These are phyloP conservation scores for Metarhizium robertsii DNA, from an alignment of 2,329 filamentous ascomycete genomes.

Conservation along the genomic window DNA sequence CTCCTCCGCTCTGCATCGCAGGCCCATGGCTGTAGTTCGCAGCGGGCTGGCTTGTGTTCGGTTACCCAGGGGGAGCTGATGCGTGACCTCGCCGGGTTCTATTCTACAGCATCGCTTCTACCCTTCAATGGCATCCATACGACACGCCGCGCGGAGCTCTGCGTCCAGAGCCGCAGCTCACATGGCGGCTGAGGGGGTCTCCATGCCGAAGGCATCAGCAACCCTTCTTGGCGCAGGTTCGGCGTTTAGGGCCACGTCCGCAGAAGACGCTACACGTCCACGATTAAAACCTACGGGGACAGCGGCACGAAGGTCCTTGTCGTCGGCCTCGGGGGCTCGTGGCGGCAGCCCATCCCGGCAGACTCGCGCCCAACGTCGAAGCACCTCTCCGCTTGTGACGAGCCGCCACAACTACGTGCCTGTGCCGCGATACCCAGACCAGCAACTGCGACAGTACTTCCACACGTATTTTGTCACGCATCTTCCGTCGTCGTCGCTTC, in stretches of 20 bases:
- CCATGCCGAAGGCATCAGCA: conserved; percentile 1
- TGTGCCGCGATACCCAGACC: background rate
- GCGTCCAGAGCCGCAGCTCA: conserved; percentile 11
- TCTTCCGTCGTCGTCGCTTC: conserved; percentile 82
- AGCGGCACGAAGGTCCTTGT: background rate
- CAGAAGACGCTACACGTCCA: background rate
- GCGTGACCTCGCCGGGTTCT: conserved; percentile 3
- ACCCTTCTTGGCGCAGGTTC: conserved; percentile 1
- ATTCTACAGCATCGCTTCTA: conserved; percentile 3
- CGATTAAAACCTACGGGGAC: background rate
- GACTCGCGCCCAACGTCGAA: background rate
- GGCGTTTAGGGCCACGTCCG: background rate
- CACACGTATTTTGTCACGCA: conserved; percentile 98
- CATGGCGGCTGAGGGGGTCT: conserved; percentile 8
- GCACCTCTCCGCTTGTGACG: background rate
- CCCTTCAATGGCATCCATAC: conserved; percentile 14
- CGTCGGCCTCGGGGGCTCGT: background rate
- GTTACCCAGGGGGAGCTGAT: conserved; percentile 4
- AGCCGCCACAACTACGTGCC: background rate
- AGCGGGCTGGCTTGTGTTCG: conserved; percentile 1
- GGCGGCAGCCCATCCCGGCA: background rate
- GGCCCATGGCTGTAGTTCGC: conserved; percentile 9
- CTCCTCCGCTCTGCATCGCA: conserved; percentile 5
- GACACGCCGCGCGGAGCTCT: conserved; percentile 11
- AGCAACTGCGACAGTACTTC: conserved; percentile 38